Conservation (phyloP, 495 filamentous ascomycete genomes). For the Aspergillus asperescens region DNA sequence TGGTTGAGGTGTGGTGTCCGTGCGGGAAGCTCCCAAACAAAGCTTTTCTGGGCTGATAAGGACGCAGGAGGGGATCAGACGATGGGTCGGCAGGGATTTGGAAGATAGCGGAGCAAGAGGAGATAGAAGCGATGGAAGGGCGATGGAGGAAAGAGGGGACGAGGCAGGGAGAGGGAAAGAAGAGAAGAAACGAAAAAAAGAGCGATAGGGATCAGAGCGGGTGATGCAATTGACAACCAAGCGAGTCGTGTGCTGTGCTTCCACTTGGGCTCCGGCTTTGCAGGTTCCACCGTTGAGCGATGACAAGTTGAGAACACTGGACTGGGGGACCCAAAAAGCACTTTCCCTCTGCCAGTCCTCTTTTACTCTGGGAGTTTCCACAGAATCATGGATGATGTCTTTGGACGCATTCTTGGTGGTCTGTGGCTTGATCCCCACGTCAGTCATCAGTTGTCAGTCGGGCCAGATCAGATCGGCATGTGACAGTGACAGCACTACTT, state of each 20-base stretch:
- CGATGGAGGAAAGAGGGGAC: slow-evolving; percentile 9
- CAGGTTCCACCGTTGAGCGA: slow-evolving; percentile 13
- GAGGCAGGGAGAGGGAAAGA: slow-evolving; percentile 16
- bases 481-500: slow-evolving; percentile 9
- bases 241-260: slow-evolving; percentile 26
- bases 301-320: background rate
- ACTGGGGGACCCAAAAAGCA: too few species aligned
- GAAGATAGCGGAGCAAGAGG: background rate
- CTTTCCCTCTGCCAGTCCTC: too few species aligned
- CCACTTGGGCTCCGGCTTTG: slow-evolving; percentile 8
- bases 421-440: slow-evolving; percentile 8
- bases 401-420: background rate
- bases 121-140: slow-evolving; percentile 21
- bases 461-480: slow-evolving; percentile 13
- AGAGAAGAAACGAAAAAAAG: slow-evolving; percentile 19
- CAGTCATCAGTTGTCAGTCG: background rate
- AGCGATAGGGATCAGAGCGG: slow-evolving; percentile 19
- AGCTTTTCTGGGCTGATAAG: slow-evolving; percentile 7
- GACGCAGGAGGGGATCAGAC: background rate
- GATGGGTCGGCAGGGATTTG: background rate
- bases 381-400: background rate
- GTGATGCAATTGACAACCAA: slow-evolving; percentile 36
- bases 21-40: slow-evolving; percentile 13
- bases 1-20: slow-evolving; percentile 16
- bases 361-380: too few species aligned